Evolutionary conservation across 129 eudicot genomes (phyloP), one percentile per base, ranked within the genome.

Genomic region (Cynara cardunculus): DNA sequence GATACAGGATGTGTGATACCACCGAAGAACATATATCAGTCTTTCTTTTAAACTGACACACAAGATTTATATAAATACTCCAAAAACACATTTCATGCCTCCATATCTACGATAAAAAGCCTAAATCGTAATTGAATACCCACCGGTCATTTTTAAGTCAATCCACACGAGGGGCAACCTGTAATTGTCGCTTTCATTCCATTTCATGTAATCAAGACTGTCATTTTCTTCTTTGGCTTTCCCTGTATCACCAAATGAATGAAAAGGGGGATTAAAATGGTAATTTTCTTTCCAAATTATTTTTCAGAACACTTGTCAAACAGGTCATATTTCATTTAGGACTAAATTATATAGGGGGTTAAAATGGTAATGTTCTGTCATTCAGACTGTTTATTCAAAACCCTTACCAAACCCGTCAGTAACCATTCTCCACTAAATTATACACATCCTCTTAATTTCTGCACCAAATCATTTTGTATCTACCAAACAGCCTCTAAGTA

Each of bases 141-240:
- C 75, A 89, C 99, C 99, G 25, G 97, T 90, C 90, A 89, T 95
- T 86, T 89, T 90, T 86, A 95, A 82, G 83, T 95, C 96, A 84
- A 95, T 95, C 99, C 99, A 95, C 49, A 95, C 96, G 41, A 95
- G 97, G 26, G 99, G 99, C 81, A 84, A 61, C 72, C 53, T 87
- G 89, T 73, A 91, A 37, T 53, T 84, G 41, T 80, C 90, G 26
- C 66, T 71, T 73, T 73, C 82, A 7, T 35, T n/a, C 35, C 73
- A 5, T 13, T 75, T 62, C 39, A 34, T 65, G 27, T 82, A 85
- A 75, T 81, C 89, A 30, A 77, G 75, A 62, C 76, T 44, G 61
- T 86, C 75, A 61, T 80, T 65, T 24, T 78, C 81, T 61, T 71
- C 79, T 71, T 83, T 86, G 19, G 74, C 77, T 81, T 80, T 79